Conservation (phyloP, 78 protist species). For the Emiliania huxleyi region DNA sequence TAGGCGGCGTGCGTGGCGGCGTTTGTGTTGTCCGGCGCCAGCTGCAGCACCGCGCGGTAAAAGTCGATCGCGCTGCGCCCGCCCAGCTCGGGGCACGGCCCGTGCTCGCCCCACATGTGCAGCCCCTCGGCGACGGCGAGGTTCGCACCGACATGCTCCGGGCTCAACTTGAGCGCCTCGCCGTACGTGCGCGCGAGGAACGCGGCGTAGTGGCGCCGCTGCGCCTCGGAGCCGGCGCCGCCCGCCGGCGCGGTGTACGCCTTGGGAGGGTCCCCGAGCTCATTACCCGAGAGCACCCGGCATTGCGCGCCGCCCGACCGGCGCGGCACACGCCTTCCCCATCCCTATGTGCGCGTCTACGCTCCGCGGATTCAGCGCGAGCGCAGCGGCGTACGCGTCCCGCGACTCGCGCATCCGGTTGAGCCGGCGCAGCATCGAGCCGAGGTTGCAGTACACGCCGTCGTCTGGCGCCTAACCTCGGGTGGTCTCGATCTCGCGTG, state of each 20-base stretch:
- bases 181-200: background rate
- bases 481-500: no score
- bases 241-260: background rate
- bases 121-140: background rate
- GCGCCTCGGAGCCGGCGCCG: background rate
- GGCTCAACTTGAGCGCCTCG: background rate
- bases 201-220: background rate
- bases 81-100: background rate
- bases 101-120: background rate
- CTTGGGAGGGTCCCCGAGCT: no score
- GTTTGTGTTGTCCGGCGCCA: background rate
- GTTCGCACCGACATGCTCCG: background rate
- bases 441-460: background rate
- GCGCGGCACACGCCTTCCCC: background rate
- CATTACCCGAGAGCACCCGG: no score
- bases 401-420: background rate
- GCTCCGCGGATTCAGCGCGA: background rate
- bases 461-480: no score
- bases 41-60: background rate
- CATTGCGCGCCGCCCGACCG: background rate
- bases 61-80: background rate
- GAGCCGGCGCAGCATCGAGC: background rate
- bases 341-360: background rate
- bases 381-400: background rate
- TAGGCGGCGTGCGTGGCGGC: background rate